Percentiles rank a stretch among this genome's conserved stretches.
phyloP scores from a whole-genome alignment of 1,139 yeast species.

The Taphrina confusa region DNA sequence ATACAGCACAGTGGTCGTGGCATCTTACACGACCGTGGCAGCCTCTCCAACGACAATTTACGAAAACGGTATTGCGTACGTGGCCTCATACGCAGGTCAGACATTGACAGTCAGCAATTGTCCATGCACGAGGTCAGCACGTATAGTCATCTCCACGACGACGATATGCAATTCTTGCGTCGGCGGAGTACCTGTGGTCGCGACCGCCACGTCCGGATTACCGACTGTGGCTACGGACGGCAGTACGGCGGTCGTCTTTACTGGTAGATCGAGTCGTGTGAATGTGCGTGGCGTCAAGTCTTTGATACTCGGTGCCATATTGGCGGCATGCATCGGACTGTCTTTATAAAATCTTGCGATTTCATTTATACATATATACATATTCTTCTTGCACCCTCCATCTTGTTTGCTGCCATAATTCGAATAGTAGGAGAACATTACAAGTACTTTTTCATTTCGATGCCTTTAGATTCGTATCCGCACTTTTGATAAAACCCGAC shows the following conservation, averaged over 20 bases:
- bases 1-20: constrained; percentile 19
- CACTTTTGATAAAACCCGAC: constrained; percentile 88
- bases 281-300: neutral
- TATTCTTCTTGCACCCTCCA: too few species aligned
- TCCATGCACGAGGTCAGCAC: constrained; percentile 21
- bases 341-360: neutral
- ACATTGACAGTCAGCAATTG: constrained; percentile 16
- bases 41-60: constrained; percentile 3
- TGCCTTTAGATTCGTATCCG: constrained; percentile 38
- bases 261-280: neutral
- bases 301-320: neutral
- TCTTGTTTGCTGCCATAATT: too few species aligned
- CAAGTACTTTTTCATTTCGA: constrained; percentile 31
- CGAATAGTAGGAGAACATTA: neutral
- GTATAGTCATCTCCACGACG: constrained; percentile 9
- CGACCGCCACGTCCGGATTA: neutral
- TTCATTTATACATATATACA: too few species aligned
- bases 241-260: constrained; percentile 2
- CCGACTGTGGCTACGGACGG: constrained; percentile 9
- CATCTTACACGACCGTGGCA: constrained; percentile 14
- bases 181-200: neutral
- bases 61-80: constrained; percentile 25
- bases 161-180: constrained; percentile 15
- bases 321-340: neutral
- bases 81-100: constrained; percentile 22